Evolutionary conservation across 176 grass and related monocot species (phyloP).

Genomic region (Zoysia pacifica): DNA sequence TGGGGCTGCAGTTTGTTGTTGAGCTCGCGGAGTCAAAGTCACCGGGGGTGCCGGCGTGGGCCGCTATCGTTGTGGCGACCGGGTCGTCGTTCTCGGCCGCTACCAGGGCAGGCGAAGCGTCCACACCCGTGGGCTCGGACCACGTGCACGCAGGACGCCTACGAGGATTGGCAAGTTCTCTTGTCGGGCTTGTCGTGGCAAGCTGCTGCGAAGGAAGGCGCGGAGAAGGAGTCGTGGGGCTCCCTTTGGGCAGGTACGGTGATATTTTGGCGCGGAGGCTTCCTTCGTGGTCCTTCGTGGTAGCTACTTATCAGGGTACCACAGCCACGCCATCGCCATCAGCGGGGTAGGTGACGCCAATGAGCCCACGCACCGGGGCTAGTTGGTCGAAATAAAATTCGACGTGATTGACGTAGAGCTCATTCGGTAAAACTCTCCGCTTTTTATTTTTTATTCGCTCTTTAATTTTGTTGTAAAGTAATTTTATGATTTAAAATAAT

Average conservation of each 20-base stretch:
- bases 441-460: too few species aligned
- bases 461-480: too few species aligned
- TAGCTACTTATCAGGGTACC: too few species aligned
- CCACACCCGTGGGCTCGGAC: background rate
- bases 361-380: too few species aligned
- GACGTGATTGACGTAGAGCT: too few species aligned
- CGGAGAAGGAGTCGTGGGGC: background rate
- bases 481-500: too few species aligned
- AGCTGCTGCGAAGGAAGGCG: background rate
- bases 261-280: background rate
- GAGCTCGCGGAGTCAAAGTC: conserved; percentile 1
- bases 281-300: too few species aligned
- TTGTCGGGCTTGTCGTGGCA: too few species aligned
- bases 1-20: background rate
- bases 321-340: too few species aligned
- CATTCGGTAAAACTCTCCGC: too few species aligned
- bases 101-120: background rate
- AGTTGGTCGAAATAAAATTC: too few species aligned
- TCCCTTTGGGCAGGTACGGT: background rate
- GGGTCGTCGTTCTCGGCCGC: background rate
- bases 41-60: background rate
- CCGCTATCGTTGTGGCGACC: background rate
- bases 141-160: background rate
- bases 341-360: too few species aligned
- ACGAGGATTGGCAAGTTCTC: background rate